phyloP scores from a whole-genome alignment of 1,284 basidiomycete species.

The Cryptococcus maquisensis region DNA sequence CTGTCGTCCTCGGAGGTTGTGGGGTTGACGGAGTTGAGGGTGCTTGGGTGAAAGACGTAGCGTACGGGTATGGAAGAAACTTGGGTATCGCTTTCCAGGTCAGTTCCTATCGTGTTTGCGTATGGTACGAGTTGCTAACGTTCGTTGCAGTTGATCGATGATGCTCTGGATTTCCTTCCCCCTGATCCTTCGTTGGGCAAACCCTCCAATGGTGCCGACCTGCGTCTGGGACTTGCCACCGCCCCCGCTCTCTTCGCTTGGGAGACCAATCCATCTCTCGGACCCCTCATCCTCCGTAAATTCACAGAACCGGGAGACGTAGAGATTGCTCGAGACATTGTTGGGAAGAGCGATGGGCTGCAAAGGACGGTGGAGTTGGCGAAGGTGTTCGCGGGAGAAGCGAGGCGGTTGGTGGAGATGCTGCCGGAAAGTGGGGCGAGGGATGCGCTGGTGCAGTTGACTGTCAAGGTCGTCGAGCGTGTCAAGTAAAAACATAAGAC shows the following conservation, averaged over 20 bases:
- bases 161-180: slow-evolving; percentile 81
- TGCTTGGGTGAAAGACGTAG: slow-evolving; percentile 84
- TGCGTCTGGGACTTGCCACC: slow-evolving; percentile 81
- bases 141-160: slow-evolving; percentile 73
- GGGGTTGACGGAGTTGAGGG: slow-evolving; percentile 47
- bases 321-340: slow-evolving; percentile 69
- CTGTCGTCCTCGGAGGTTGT: slow-evolving; percentile 85
- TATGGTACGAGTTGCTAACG: not conserved
- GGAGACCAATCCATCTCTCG: slow-evolving; percentile 74
- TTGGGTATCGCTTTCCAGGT: slow-evolving; percentile 94
- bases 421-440: slow-evolving; percentile 80
- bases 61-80: slow-evolving; percentile 86
- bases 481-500: slow-evolving; percentile 38
- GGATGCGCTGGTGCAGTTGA: slow-evolving; percentile 57
- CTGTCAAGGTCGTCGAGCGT: slow-evolving; percentile 49
- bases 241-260: slow-evolving; percentile 93
- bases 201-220: slow-evolving; percentile 73
- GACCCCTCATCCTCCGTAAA: slow-evolving; percentile 76
- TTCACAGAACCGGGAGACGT: slow-evolving; percentile 81
- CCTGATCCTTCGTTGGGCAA: slow-evolving; percentile 69
- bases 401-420: slow-evolving; percentile 63
- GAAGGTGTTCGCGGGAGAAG: slow-evolving; percentile 69
- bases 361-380: slow-evolving; percentile 76
- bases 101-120: slow-evolving; percentile 34
- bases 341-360: slow-evolving; percentile 70